Evolutionary conservation across 768 basidiomycete genomes (phyloP), one percentile per base, ranked within the genome.

Genomic region (Termitomyces eurrhizus): DNA sequence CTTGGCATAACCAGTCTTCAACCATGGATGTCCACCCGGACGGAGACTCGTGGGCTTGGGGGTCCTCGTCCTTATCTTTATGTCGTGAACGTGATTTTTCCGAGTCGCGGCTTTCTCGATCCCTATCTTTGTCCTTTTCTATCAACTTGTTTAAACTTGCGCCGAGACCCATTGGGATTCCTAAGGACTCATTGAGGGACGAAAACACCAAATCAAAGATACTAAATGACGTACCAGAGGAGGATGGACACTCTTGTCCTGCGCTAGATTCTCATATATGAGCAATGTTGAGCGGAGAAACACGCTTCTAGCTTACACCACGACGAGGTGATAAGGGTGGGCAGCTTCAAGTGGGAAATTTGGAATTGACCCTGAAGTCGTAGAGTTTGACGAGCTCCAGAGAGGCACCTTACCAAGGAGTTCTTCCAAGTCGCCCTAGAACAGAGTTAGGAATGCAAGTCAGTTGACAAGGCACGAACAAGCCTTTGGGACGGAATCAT

Each of bases 211-310:
- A 14, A 58, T 46, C 8, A 42, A 44, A 37, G 50, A 39, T 21
- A 42, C 2, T 21, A 14, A 24, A 45, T 32, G 52, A 18, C 63
- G 50, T 61, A 86, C 89, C 89, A n/a, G 85, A 88, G 36, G 82
- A 75, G n/a, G 87, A 89, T 7, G 90, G 90, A 67, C 90, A 93
- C 77, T 92, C 90, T 69, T 93, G 90, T 32, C 90, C 90, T 36
- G 78, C 75, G 60, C 76, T 77, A 63, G 39, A 55, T 53, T 69
- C 36, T 64, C 64, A 56, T 63, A 62, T 50, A 51, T 56, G 33
- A 71, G 62, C 42, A 61, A 58, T 35, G 7, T 39, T 53, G 21
- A 37, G 53, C 32, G 33, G 32, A 2, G 51, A 12, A 52, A 57
- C 16, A 51, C 49, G 52, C 55, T 41, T 48, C 7, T 29, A 7